Conservation (phyloP, 352 stramenopile species). For the Thalassiosira allenii region DNA sequence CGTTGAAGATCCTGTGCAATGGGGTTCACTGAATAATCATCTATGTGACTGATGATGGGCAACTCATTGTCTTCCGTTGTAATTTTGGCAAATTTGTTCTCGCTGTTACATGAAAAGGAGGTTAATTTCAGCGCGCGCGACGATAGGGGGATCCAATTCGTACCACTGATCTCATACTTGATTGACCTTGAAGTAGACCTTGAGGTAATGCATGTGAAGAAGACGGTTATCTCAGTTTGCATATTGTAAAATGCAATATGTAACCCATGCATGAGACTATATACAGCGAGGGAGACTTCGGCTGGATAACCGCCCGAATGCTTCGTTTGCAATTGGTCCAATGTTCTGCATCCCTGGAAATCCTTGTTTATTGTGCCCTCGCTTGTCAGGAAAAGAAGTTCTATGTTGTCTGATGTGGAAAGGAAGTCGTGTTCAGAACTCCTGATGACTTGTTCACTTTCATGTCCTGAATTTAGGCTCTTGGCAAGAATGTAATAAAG, state of each 20-base stretch:
- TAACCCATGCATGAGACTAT: neutral
- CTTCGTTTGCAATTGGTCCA: neutral
- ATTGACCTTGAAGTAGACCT: neutral
- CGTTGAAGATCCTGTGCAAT: neutral
- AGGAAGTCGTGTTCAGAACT: neutral
- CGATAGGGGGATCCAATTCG: neutral
- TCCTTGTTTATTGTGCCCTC: neutral
- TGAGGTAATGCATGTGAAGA: neutral
- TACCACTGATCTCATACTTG: neutral
- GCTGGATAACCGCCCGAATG: neutral
- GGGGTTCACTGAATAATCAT: neutral
- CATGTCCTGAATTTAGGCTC: neutral
- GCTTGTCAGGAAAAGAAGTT: neutral
- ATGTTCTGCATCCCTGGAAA: neutral
- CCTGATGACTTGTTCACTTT: neutral
- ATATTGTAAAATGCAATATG: neutral
- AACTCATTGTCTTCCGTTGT: neutral
- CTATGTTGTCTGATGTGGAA: neutral
- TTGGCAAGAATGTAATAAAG: slow-evolving; percentile 1
- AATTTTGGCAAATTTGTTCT: too few species aligned
- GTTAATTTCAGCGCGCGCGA: too few species aligned
- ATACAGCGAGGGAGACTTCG: neutral
- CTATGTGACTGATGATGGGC: slow-evolving; percentile 1
- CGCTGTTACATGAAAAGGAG: too few species aligned
- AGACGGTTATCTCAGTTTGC: neutral